Conservation (phyloP, 2,329 filamentous ascomycete species). For the Calonectria multiphialidica region DNA sequence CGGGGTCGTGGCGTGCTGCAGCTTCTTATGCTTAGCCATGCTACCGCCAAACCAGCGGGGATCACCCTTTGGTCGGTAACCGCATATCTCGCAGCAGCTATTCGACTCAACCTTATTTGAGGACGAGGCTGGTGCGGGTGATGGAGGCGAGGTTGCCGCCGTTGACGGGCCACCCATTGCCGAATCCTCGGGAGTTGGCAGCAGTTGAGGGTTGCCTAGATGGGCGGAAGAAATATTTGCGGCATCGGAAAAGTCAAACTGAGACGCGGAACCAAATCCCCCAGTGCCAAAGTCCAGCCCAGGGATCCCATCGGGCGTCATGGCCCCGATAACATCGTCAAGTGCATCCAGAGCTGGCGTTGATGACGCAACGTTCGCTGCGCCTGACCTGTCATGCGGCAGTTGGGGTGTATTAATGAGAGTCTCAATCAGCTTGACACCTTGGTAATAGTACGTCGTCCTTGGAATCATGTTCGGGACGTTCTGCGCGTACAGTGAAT, state of each 20-base stretch:
- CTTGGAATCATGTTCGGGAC: conserved; percentile 45
- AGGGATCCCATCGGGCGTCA: conserved; percentile 22
- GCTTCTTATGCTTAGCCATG: conserved; percentile 70
- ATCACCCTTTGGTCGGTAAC: conserved; percentile 67
- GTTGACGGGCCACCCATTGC: conserved; percentile 35
- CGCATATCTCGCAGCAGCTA: conserved; percentile 64
- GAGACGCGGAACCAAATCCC: conserved; percentile 27
- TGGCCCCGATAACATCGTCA: conserved; percentile 36
- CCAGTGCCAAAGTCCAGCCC: conserved; percentile 35
- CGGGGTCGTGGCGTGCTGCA: conserved; percentile 63
- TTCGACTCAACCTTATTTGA: conserved; percentile 56
- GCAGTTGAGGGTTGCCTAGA: conserved; percentile 31
- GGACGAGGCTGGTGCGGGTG: conserved; percentile 27
- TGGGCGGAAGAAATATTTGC: conserved; percentile 29
- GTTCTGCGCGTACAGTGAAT: conserved; percentile 55
- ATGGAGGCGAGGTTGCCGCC: conserved; percentile 39
- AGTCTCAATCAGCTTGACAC: conserved; percentile 55
- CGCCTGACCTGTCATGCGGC: conserved; percentile 18
- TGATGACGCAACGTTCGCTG: conserved; percentile 19
- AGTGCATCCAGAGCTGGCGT: conserved; percentile 26
- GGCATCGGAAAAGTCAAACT: conserved; percentile 13
- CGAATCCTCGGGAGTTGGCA: conserved; percentile 38
- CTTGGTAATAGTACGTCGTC: conserved; percentile 55
- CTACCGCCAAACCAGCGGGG: conserved; percentile 70
- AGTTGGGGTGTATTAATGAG: conserved; percentile 45